Base-by-base conservation (phyloP, 192 early-diverging fungal genomes). In the Phlyctochytrium arcticum region DNA sequence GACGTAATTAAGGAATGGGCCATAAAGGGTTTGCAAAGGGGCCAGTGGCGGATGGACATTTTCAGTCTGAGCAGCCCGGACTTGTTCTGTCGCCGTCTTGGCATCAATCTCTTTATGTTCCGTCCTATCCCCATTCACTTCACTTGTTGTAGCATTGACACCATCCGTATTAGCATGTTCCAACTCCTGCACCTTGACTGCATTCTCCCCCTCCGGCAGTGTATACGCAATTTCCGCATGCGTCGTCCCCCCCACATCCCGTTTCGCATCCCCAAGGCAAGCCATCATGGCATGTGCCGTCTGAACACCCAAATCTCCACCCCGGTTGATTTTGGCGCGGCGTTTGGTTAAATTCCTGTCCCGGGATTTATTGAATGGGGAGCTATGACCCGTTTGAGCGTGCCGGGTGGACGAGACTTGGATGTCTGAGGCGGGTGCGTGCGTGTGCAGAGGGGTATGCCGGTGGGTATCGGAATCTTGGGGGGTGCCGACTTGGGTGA, bases 271-370 rank as follows among this genome's bases (percentile, higher is more conserved):
- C 5, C 19, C 39, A 21, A 60, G 17, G 10, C 39, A 36, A 9
- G 58, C 58, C 15, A 60, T 17, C 58, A 60, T 60, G n/a, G 47
- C 58, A 36, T 60, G 58, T 24, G 17, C 10, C 24, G 35, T 2
- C 29, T 47, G 58, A 30, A 60, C 58, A 60, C 30, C 58, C 31
- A 48, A 27, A 10, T 23, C 36, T 26, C 58, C 58, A 17, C 58
- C 58, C 17, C 42, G 36, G 44, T 60, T 60, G 39, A 60, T 19
- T 53, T 27, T 19, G 4, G 19, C 30, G 4, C 50, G 50, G 29
- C 50, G 50, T 3, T 8, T 17, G 17, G 19, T 30, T 17, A 53
- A 15, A 29, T 53, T 53, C 5, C 24, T 30, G 17, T 53, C 24
- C 4, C 50, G 50, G 8, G 29, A 21, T 0, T 15, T 15, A 30